Conservation (phyloP, 1,284 basidiomycete species). For the Moniliella sp. region DNA sequence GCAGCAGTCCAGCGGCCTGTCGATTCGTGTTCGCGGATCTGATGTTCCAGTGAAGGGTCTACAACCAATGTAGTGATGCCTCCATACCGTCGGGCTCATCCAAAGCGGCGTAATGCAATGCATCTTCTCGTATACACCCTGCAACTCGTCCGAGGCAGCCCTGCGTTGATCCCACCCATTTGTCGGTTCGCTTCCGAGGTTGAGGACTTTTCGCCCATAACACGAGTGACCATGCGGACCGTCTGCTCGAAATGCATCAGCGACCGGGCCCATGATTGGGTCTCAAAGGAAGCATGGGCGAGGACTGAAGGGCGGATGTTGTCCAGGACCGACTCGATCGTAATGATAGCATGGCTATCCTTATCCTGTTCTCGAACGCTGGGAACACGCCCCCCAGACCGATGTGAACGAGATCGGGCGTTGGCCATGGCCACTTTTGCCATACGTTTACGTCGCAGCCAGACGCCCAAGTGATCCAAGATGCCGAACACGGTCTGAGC, state of each 20-base stretch:
- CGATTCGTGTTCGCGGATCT: slow-evolving; percentile 92
- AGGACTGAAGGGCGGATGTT: slow-evolving; percentile 70
- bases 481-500: slow-evolving; percentile 80
- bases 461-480: slow-evolving; percentile 81
- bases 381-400: too few species aligned
- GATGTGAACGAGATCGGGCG: neutral
- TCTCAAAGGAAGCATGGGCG: slow-evolving; percentile 77
- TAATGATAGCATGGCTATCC: slow-evolving; percentile 10
- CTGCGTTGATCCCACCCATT: slow-evolving; percentile 38
- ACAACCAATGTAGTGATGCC: slow-evolving; percentile 69
- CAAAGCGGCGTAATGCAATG: slow-evolving; percentile 89
- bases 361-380: slow-evolving; percentile 2
- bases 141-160: slow-evolving; percentile 28
- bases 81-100: slow-evolving; percentile 99
- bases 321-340: slow-evolving; percentile 55
- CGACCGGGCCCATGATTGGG: slow-evolving; percentile 77
- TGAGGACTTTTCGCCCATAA: slow-evolving; percentile 13
- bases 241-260: slow-evolving; percentile 75
- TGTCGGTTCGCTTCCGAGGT: slow-evolving; percentile 37
- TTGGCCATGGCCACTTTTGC: slow-evolving; percentile 1
- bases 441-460: slow-evolving; percentile 44
- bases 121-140: slow-evolving; percentile 65
- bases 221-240: slow-evolving; percentile 20
- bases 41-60: slow-evolving; percentile 74
- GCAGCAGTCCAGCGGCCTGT: slow-evolving; percentile 93